phyloP scores from a whole-genome alignment of 495 filamentous ascomycete species.

The Jackrogersella minutella region DNA sequence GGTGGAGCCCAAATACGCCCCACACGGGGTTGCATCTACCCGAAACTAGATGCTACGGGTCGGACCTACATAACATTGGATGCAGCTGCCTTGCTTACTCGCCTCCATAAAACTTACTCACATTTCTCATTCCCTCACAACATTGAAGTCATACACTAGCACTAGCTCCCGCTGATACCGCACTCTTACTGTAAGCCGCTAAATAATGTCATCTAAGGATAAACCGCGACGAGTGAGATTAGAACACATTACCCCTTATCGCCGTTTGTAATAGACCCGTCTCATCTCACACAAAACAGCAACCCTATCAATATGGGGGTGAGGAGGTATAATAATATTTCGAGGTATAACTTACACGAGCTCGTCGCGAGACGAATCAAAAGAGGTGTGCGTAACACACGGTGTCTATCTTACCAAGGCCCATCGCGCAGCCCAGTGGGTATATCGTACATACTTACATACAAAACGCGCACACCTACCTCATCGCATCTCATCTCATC shows the following conservation, averaged over 20 bases:
- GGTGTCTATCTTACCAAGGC: slow-evolving; percentile 24
- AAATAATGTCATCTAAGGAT: not conserved
- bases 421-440: slow-evolving; percentile 4
- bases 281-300: not conserved
- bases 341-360: slow-evolving; percentile 27
- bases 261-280: not conserved
- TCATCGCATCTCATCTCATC: slow-evolving; percentile 19
- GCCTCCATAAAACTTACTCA: no score
- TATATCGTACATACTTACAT: slow-evolving; percentile 4
- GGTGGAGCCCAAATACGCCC: no score
- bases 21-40: slow-evolving; percentile 16
- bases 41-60: slow-evolving; percentile 1
- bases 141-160: not conserved
- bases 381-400: slow-evolving; percentile 15
- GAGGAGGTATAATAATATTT: slow-evolving; percentile 8
- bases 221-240: not conserved
- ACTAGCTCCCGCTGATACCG: not conserved
- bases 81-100: not conserved
- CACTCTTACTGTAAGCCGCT: not conserved
- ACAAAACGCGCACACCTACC: slow-evolving; percentile 29
- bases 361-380: slow-evolving; percentile 31
- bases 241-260: not conserved
- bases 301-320: not conserved
- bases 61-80: not conserved
- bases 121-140: no score